Conservation (phyloP, 106 monocot species). For the Posidonia australis region DNA sequence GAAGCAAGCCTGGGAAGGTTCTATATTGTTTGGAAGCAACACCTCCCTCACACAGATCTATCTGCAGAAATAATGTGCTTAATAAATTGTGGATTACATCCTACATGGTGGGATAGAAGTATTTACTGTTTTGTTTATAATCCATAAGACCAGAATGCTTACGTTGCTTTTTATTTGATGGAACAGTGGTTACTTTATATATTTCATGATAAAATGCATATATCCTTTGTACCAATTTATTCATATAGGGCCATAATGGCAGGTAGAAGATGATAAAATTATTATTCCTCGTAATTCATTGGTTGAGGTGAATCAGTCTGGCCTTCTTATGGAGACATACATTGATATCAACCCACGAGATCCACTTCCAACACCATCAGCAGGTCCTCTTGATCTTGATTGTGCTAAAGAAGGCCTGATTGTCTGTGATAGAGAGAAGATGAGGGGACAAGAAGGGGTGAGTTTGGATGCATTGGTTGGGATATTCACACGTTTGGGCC, state of each 20-base stretch:
- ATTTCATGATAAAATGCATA: no score
- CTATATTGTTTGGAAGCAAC: no score
- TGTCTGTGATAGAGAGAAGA: conserved; percentile 76
- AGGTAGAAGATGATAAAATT: conserved; percentile 92
- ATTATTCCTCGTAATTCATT: conserved; percentile 83
- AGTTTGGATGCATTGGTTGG: conserved; percentile 94
- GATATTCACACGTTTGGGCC: conserved; percentile 83
- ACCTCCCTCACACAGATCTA: no score
- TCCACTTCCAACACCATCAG: conserved; percentile 75
- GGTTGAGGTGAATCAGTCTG: conserved; percentile 95
- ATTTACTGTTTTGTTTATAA: no score
- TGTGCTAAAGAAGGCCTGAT: conserved; percentile 80
- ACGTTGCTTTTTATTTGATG: no score
- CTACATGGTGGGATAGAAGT: no score
- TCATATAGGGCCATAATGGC: not conserved
- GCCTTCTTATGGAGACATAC: conserved; percentile 93
- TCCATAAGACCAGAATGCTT: no score
- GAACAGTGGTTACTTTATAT: no score
- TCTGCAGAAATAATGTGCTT: no score
- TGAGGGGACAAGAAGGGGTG: conserved; percentile 70
- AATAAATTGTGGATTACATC: no score
- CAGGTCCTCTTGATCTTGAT: conserved; percentile 55
- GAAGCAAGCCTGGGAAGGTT: no score
- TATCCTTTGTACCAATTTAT: no score
- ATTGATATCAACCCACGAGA: conserved; percentile 89